phyloP scores from a whole-genome alignment of 1,284 basidiomycete species.

The Naganishia cerealis region DNA sequence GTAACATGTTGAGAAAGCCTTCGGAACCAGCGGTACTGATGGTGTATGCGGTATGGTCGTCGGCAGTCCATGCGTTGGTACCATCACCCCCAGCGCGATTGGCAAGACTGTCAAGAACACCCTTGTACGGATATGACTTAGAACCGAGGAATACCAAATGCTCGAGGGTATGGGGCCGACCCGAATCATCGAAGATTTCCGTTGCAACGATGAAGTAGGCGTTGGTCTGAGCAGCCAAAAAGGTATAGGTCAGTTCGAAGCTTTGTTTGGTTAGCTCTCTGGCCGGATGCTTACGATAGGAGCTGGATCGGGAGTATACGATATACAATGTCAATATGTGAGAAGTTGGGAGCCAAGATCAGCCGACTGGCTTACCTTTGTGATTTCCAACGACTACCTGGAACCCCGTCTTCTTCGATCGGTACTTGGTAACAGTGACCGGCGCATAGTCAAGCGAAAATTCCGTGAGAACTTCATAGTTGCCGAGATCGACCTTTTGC shows the following conservation, averaged over 20 bases:
- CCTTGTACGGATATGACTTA: conserved; percentile 93
- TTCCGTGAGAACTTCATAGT: conserved; percentile 49
- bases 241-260: conserved; percentile 15
- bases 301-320: neutral
- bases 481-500: conserved; percentile 42
- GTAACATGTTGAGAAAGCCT: conserved; percentile 90
- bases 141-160: conserved; percentile 93
- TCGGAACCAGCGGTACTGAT: conserved; percentile 95
- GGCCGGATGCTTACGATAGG: conserved; percentile 24
- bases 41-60: conserved; percentile 80
- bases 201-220: conserved; percentile 90
- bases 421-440: conserved; percentile 51
- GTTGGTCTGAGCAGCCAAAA: conserved; percentile 62
- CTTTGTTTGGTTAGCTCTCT: too few relatives aligned
- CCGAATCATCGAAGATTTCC: conserved; percentile 92
- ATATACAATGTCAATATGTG: neutral
- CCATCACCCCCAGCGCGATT: conserved; percentile 93
- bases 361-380: conserved; percentile 61
- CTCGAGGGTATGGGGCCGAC: conserved; percentile 90
- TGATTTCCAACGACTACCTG: conserved; percentile 64
- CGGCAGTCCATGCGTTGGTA: conserved; percentile 68
- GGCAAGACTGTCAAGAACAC: conserved; percentile 93
- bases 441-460: conserved; percentile 52
- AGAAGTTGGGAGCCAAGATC: neutral
- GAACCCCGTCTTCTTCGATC: conserved; percentile 54